Evolutionary conservation across 2,329 filamentous ascomycete species (phyloP), one percentile per base, ranked within the genome.

Genomic region (Xylaria sp.): DNA sequence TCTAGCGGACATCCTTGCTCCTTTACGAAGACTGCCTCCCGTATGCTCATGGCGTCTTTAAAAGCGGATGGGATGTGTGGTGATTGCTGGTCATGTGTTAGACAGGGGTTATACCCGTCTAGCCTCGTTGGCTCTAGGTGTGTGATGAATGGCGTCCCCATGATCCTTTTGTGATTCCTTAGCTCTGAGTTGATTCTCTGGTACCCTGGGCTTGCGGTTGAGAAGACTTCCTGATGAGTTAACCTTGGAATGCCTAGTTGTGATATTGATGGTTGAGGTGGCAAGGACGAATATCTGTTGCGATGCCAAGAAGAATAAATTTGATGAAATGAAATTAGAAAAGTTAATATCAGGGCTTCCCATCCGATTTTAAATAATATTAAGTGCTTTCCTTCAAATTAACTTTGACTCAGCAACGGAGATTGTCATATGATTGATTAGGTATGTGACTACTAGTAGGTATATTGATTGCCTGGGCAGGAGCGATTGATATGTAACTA

Each of bases 11-110:
- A 82, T 0, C 79, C 74, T 74, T 91, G 89, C 75, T 91, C 89
- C 7, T 81, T 45, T 27, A 91, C 86, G 73, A 90, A 91, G 61
- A 92, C 89, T 19, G 79, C 75, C 68, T 88, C 82, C 42, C 90
- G 87, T 51, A 92, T 85, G 61, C 81, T 79, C 88, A 91, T 90
- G 70, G 88, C 88, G 72, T 90, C 88, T 56, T 86, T 79, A 79
- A 93, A 93, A 48, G 83, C 74, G 34, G 79, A 75, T 0, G 90
- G 86, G 69, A 89, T 80, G 32, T 77, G 75, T 1, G 77, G 21
- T 0, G 82, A 77, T 73, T 90, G 88, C 63, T 81, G 71, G 11
- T 81, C 75, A n/a, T 80, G 77, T 0, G 81, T 77, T 7, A 75
- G 75, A 12, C 75, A 79, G 36, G 77, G 77, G 72, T 84, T 78